Evolutionary conservation across 805 yeast genomes (phyloP).

Genomic region (Lachancea meyersii): DNA sequence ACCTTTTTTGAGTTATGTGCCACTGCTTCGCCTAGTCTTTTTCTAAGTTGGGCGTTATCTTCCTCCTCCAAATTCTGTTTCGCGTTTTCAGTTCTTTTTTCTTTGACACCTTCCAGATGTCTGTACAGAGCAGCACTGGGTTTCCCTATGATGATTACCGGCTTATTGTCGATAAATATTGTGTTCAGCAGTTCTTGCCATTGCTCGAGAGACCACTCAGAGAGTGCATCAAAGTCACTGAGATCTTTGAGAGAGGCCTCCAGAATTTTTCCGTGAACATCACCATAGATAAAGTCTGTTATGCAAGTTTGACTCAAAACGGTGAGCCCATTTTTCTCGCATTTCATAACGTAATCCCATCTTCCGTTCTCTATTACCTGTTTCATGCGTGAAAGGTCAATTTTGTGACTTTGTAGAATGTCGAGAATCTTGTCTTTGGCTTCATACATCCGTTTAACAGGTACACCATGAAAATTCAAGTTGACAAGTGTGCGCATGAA

Average conservation of each 20-base stretch:
- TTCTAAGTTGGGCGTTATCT: slow-evolving; percentile 50
- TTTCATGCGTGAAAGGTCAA: slow-evolving; percentile 60
- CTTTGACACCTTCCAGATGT: slow-evolving; percentile 44
- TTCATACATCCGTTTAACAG: slow-evolving; percentile 52
- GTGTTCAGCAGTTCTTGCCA: slow-evolving; percentile 57
- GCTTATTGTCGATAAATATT: slow-evolving; percentile 53
- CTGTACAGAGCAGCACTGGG: slow-evolving; percentile 60
- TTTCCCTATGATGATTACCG: slow-evolving; percentile 60
- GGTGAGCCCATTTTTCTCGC: slow-evolving; percentile 56
- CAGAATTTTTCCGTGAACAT: slow-evolving; percentile 52
- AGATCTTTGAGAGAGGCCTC: slow-evolving; percentile 48
- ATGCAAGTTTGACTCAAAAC: slow-evolving; percentile 62
- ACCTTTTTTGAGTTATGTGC: slow-evolving; percentile 65
- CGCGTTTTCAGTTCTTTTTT: slow-evolving; percentile 45
- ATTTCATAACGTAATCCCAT: slow-evolving; percentile 51
- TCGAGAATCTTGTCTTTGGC: slow-evolving; percentile 47
- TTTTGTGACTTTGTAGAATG: slow-evolving; percentile 48
- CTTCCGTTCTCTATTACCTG: slow-evolving; percentile 62
- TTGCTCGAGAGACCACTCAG: slow-evolving; percentile 53
- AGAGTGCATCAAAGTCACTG: slow-evolving; percentile 47
- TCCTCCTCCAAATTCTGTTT: slow-evolving; percentile 46
- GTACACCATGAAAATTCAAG: slow-evolving; percentile 62
- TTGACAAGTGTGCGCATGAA: slow-evolving; percentile 56
- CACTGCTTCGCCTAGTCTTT: slow-evolving; percentile 55
- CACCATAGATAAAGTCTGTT: slow-evolving; percentile 75